Percentiles rank a stretch among this genome's conserved stretches.
Evolutionary conservation across 2,329 filamentous ascomycete species (phyloP).

Genomic region (Massarina eburnea): DNA sequence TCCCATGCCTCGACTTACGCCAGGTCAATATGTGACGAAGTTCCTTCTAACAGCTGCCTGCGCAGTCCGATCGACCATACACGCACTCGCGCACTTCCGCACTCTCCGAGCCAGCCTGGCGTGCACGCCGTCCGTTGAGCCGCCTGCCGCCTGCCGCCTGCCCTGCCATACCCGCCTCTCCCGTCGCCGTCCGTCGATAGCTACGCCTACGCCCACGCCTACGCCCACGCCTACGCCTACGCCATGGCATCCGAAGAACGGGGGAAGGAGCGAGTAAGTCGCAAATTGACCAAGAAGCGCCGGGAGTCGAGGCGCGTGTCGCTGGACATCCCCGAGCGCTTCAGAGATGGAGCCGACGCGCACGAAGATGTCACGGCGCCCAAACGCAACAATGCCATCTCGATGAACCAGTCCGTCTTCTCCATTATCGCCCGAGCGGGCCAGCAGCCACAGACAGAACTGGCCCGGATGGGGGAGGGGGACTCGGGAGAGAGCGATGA

Average conservation of each 20-base stretch:
- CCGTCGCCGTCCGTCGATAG: slow-evolving; percentile 1
- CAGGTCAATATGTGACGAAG: slow-evolving; percentile 22
- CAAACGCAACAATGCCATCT: slow-evolving; percentile 53
- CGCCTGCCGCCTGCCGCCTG: slow-evolving; percentile 12
- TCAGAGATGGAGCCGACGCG: slow-evolving; percentile 61
- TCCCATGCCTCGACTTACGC: slow-evolving; percentile 11
- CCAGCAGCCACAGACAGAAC: slow-evolving; percentile 77
- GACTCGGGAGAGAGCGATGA: slow-evolving; percentile 76
- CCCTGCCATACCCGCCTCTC: slow-evolving; percentile 6
- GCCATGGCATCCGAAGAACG: slow-evolving; percentile 40
- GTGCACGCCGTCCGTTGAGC: background rate
- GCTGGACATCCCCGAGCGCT: slow-evolving; percentile 58
- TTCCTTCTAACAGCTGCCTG: slow-evolving; percentile 28
- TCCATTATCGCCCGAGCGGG: slow-evolving; percentile 88
- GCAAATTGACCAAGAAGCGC: slow-evolving; percentile 39
- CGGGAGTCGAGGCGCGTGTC: slow-evolving; percentile 41
- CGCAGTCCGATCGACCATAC: slow-evolving; percentile 25
- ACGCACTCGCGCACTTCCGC: background rate
- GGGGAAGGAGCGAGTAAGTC: slow-evolving; percentile 25
- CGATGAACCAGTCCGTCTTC: slow-evolving; percentile 94
- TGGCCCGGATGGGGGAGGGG: slow-evolving; percentile 74
- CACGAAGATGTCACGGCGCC: slow-evolving; percentile 63
- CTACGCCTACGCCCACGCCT: background rate
- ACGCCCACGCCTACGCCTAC: slow-evolving; percentile 4
- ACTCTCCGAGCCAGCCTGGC: background rate